phyloP scores from a whole-genome alignment of 2,329 filamentous ascomycete genomes.

The Escovopsis sp. region DNA sequence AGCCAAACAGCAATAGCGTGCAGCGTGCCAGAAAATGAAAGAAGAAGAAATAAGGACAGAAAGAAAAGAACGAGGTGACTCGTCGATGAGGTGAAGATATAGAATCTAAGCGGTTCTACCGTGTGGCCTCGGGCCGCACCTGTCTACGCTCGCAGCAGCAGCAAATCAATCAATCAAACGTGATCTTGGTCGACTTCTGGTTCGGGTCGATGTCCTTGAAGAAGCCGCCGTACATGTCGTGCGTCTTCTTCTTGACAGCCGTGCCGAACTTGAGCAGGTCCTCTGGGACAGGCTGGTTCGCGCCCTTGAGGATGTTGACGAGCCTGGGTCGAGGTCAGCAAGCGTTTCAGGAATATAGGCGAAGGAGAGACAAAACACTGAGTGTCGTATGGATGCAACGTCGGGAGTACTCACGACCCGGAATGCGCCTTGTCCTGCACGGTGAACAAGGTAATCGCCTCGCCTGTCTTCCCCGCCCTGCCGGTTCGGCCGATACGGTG shows the following conservation, averaged over 20 bases:
- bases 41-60: slow-evolving; percentile 2
- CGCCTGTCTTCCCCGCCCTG: slow-evolving; percentile 74
- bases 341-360: too few species aligned
- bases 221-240: slow-evolving; percentile 89
- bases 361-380: too few species aligned
- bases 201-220: slow-evolving; percentile 79
- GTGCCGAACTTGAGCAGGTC: slow-evolving; percentile 89
- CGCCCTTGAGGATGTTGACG: slow-evolving; percentile 89
- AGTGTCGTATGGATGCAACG: too few species aligned
- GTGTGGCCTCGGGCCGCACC: too few species aligned
- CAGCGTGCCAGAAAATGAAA: neutral
- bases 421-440: slow-evolving; percentile 87
- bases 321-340: slow-evolving; percentile 35
- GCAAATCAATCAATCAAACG: slow-evolving; percentile 65
- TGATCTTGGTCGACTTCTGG: slow-evolving; percentile 82
- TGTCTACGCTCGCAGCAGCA: neutral
- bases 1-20: slow-evolving; percentile 14
- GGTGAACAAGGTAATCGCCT: slow-evolving; percentile 88
- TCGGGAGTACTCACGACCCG: slow-evolving; percentile 53
- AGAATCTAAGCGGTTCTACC: neutral
- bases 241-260: slow-evolving; percentile 97
- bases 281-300: slow-evolving; percentile 80
- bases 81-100: neutral
- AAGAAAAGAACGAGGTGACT: neutral
- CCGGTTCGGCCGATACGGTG: slow-evolving; percentile 94